Percentiles rank a stretch among this genome's conserved stretches.
Evolutionary conservation across 2,329 filamentous ascomycete genomes (phyloP).

Genomic region (Paramyrothecium sp.): DNA sequence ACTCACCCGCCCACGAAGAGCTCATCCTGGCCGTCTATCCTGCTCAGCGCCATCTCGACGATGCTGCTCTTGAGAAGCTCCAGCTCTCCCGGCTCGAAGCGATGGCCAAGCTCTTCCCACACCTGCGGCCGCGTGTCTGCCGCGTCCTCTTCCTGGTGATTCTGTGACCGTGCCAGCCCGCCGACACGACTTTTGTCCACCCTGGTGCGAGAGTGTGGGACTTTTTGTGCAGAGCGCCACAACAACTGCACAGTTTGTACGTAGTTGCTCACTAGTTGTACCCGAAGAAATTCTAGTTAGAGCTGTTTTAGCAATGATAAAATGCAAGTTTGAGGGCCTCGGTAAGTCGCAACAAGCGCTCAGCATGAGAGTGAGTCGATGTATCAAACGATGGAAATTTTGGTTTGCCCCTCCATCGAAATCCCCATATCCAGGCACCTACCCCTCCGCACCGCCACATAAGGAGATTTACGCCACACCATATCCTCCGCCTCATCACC

Average conservation of each 20-base stretch:
- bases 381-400: too few relatives aligned
- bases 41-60: conserved; percentile 39
- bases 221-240: too few relatives aligned
- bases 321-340: too few relatives aligned
- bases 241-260: too few relatives aligned
- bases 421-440: not conserved
- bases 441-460: not conserved
- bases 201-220: too few relatives aligned
- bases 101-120: conserved; percentile 23
- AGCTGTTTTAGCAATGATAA: too few relatives aligned
- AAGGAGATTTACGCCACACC: not conserved
- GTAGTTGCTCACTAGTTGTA: too few relatives aligned
- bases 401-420: too few relatives aligned
- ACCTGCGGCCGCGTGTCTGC: conserved; percentile 9
- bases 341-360: too few relatives aligned
- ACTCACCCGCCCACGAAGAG: conserved; percentile 40
- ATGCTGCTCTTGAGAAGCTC: conserved; percentile 27
- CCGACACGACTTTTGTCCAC: not conserved
- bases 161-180: not conserved
- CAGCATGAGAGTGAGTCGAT: too few relatives aligned
- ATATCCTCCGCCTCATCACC: too few relatives aligned
- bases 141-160: conserved; percentile 5
- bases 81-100: conserved; percentile 16
- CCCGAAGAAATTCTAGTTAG: too few relatives aligned
- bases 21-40: conserved; percentile 38